These are phyloP conservation scores for Xerocomus spinulosus DNA, from an alignment of 768 basidiomycete species.

Conservation along the genomic window DNA sequence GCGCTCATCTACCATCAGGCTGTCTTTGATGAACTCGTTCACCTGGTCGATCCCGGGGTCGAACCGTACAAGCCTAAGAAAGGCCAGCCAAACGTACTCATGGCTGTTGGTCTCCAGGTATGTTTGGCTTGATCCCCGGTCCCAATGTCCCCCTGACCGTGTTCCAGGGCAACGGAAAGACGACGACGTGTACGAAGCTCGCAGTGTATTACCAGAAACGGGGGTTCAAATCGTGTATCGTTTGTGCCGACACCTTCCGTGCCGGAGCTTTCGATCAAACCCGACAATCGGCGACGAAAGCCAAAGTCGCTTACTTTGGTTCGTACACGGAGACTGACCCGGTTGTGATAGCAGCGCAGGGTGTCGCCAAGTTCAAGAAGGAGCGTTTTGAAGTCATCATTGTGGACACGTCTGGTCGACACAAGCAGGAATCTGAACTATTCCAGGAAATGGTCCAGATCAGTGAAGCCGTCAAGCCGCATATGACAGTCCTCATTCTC, in stretches of 20 bases:
- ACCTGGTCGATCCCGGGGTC: slow-evolving; percentile 90
- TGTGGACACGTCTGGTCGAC: slow-evolving; percentile 95
- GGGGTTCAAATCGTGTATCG: slow-evolving; percentile 94
- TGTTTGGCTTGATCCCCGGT: slow-evolving; percentile 16
- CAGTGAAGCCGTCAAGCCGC: slow-evolving; percentile 85
- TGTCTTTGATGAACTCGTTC: slow-evolving; percentile 94
- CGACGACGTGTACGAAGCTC: slow-evolving; percentile 97
- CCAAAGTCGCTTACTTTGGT: slow-evolving; percentile 98
- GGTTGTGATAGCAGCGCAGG: slow-evolving; percentile 88
- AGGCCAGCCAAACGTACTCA: slow-evolving; percentile 88
- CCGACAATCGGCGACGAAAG: slow-evolving; percentile 96
- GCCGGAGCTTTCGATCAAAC: slow-evolving; percentile 99
- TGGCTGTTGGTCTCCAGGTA: slow-evolving; percentile 96
- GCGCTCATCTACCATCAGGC: slow-evolving; percentile 48
- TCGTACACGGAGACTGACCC: slow-evolving; percentile 99
- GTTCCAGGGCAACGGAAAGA: slow-evolving; percentile 91
- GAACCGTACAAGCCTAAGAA: slow-evolving; percentile 97
- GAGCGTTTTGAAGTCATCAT: slow-evolving; percentile 98
- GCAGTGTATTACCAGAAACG: slow-evolving; percentile 97
- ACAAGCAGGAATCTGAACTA: slow-evolving; percentile 94
- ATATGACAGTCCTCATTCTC: slow-evolving; percentile 93
- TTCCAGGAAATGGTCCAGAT: slow-evolving; percentile 99
- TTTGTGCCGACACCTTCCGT: slow-evolving; percentile 99
- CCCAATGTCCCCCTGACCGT: slow-evolving; percentile 1
- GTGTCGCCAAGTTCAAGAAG: slow-evolving; percentile 96